Percentiles rank a stretch among this genome's conserved stretches.
These are phyloP conservation scores for Polyporus tsugae DNA, from an alignment of 1,284 basidiomycete species.

Conservation along the genomic window DNA sequence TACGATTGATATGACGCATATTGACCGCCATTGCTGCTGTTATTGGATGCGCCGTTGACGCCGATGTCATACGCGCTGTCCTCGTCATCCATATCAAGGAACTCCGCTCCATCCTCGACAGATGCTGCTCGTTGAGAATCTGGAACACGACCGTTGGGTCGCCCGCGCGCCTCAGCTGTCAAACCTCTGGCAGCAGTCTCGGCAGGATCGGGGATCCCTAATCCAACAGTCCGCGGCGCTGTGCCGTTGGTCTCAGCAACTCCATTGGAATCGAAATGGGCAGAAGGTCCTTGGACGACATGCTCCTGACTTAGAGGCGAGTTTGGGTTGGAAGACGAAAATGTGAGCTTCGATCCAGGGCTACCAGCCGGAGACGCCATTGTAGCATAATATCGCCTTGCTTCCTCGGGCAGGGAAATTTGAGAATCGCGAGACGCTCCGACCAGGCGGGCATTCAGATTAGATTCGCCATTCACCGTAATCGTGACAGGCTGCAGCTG, in stretches of 20 bases:
- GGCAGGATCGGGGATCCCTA: slow-evolving; percentile 21
- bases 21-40: slow-evolving; percentile 16
- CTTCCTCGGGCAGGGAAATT: slow-evolving; percentile 77
- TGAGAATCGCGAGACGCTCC: slow-evolving; percentile 61
- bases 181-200: slow-evolving; percentile 8
- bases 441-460: slow-evolving; percentile 36
- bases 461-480: slow-evolving; percentile 26
- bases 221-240: slow-evolving; percentile 20
- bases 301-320: slow-evolving; percentile 36
- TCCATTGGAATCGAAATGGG: slow-evolving; percentile 26
- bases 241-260: slow-evolving; percentile 22
- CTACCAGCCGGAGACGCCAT: slow-evolving; percentile 68
- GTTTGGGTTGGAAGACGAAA: slow-evolving; percentile 21
- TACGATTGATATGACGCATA: slow-evolving; percentile 31
- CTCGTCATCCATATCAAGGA: slow-evolving; percentile 68
- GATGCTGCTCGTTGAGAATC: slow-evolving; percentile 28
- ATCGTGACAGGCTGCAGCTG: slow-evolving; percentile 21
- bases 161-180: slow-evolving; percentile 20
- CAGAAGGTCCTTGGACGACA: slow-evolving; percentile 8
- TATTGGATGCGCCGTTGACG: slow-evolving; percentile 29
- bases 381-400: slow-evolving; percentile 70
- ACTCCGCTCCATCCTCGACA: slow-evolving; percentile 52
- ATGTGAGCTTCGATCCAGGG: slow-evolving; percentile 46
- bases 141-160: slow-evolving; percentile 16
- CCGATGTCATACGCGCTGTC: slow-evolving; percentile 43